Evolutionary conservation across 768 basidiomycete species (phyloP), one percentile per base, ranked within the genome.

Genomic region (Lyophyllum shimeji): DNA sequence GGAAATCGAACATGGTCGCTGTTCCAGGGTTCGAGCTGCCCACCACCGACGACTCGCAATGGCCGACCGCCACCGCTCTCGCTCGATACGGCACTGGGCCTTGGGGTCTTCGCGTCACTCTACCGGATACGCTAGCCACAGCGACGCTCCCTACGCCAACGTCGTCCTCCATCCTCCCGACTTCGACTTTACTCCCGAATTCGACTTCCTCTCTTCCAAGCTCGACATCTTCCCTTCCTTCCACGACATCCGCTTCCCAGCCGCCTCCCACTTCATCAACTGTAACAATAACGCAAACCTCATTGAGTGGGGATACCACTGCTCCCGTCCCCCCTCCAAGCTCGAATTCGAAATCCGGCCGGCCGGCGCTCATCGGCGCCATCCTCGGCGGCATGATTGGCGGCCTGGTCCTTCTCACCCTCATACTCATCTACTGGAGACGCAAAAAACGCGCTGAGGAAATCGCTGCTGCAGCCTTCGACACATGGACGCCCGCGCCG

Each of bases 401-500:
- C 17, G 56, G 29, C 9, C 46, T 60, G 12, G 46, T 42, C 13
- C 37, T 60, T 11, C 43, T 57, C 7, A 33, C 44, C 7, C 18
- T 58, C 23, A 31, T 40, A 24, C 43, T 60, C 23, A 33, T 60
- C 11, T 54, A 37, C 29, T 55, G 56, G 60, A 53, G 60, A n/a
- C 50, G 37, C 12, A 52, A 42, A 31, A 54, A 52, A 34, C 52
- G 46, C 11, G 31, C 9, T 3, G n/a, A 17, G 4, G n/a, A 18
- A 3, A 53, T 44, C 4, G 49, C 46, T 15, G 45, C 45, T 23
- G 53, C 56, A 11, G 56, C 51, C 24, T 31, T 58, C 1, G 56
- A 60, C 42, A 60, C 60, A 0, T 60, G 60, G 60, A 15, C 48
- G 13, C 60, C 60, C 15, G 53, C 56, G 27, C 11, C 60, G 17